Conservation (phyloP, 371 early-diverging fungal species). For the Mucor plumbeus region DNA sequence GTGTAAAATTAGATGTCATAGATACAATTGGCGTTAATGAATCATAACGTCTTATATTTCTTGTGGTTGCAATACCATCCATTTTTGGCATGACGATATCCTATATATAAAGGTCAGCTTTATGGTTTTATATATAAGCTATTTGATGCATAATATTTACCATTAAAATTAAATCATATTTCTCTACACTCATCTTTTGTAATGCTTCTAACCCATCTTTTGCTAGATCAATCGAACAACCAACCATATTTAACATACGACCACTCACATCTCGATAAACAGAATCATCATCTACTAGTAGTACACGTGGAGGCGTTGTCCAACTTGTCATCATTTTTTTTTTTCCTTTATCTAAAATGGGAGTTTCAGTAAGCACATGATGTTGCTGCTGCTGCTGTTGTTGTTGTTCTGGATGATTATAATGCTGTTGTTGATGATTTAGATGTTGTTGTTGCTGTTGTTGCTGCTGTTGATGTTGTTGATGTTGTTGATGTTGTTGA, state of each 20-base stretch:
- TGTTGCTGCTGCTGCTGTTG: background rate
- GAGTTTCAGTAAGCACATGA: constrained; percentile 1
- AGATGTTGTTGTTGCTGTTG: background rate
- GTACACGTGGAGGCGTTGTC: constrained; percentile 72
- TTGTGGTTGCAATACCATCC: constrained; percentile 78
- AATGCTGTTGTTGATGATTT: background rate
- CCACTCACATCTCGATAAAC: constrained; percentile 70
- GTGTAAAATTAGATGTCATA: constrained; percentile 78
- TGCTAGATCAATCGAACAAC: constrained; percentile 75
- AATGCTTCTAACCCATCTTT: constrained; percentile 78
- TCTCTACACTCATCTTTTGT: constrained; percentile 61
- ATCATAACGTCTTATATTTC: constrained; percentile 79
- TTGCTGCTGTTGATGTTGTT: background rate
- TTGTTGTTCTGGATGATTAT: background rate
- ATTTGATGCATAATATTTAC: constrained; percentile 41
- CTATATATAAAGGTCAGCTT: constrained; percentile 32
- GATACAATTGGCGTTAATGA: constrained; percentile 76
- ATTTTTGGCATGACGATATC: constrained; percentile 81
- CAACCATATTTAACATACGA: constrained; percentile 69
- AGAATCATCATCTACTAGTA: constrained; percentile 81
- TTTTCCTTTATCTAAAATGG: constrained; percentile 25
- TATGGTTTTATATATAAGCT: background rate
- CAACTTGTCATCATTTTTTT: constrained; percentile 47
- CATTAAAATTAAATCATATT: constrained; percentile 83
- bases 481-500: background rate